Evolutionary conservation across 1,139 yeast genomes (phyloP).

Genomic region (Magnusiomyces ingens): DNA sequence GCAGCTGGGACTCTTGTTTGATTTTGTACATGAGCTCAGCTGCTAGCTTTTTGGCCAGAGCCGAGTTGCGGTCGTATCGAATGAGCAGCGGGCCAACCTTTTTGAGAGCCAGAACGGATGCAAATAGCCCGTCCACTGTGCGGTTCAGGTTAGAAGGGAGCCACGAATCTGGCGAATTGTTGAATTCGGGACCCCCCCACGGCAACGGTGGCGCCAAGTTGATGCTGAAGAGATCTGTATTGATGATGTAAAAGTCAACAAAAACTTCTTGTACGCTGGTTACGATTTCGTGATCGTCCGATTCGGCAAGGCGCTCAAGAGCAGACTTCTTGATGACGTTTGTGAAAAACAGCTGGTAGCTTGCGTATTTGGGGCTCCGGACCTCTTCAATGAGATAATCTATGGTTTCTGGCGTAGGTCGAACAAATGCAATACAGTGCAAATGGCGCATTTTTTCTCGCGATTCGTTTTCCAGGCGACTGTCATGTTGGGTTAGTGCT

Average conservation of each 20-base stretch:
- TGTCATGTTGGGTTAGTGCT: slow-evolving; percentile 6
- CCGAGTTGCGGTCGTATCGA: slow-evolving; percentile 63
- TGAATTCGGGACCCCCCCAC: slow-evolving; percentile 17
- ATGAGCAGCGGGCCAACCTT: slow-evolving; percentile 59
- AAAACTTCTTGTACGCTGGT: slow-evolving; percentile 72
- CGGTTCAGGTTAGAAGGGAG: slow-evolving; percentile 43
- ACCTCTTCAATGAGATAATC: slow-evolving; percentile 58
- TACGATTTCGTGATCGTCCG: slow-evolving; percentile 80
- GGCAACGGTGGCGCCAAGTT: slow-evolving; percentile 29
- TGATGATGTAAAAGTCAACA: slow-evolving; percentile 72
- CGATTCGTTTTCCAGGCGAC: slow-evolving; percentile 50
- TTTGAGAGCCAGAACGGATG: slow-evolving; percentile 66
- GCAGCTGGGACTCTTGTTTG: slow-evolving; percentile 44
- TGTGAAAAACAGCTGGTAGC: slow-evolving; percentile 69
- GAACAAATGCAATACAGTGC: slow-evolving; percentile 71
- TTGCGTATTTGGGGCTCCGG: slow-evolving; percentile 67
- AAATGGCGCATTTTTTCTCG: slow-evolving; percentile 77
- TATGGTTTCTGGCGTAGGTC: slow-evolving; percentile 65
- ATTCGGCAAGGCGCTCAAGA: slow-evolving; percentile 80
- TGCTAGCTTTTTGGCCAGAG: slow-evolving; percentile 59
- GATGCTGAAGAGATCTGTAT: slow-evolving; percentile 56
- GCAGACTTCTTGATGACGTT: slow-evolving; percentile 68
- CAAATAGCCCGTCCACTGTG: slow-evolving; percentile 47
- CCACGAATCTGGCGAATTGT: slow-evolving; percentile 38
- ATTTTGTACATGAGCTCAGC: slow-evolving; percentile 45